These are phyloP conservation scores for Salinomyces thailandicus DNA, from an alignment of 2,329 filamentous ascomycete species.

Conservation along the genomic window DNA sequence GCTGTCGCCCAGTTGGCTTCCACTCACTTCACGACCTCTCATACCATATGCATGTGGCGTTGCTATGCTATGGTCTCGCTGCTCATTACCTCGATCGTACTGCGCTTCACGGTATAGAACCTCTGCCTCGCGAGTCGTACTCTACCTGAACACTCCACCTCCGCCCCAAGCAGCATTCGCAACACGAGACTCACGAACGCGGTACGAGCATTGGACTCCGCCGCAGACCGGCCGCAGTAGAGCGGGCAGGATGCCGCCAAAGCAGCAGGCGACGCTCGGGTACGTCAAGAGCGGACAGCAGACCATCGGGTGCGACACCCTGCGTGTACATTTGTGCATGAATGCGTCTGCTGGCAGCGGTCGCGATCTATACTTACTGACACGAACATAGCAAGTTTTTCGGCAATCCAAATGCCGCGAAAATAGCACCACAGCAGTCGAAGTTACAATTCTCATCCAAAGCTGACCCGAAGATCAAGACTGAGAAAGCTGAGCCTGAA, in stretches of 20 bases:
- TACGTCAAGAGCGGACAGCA: conserved; percentile 68
- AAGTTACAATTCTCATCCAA: conserved; percentile 60
- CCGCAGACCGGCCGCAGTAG: conserved; percentile 5
- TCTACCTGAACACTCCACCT: conserved; percentile 8
- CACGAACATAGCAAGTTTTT: conserved; percentile 82
- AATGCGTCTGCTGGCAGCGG: conserved; percentile 1
- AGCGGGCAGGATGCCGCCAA: conserved; percentile 38
- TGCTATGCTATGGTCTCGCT: conserved; percentile 15
- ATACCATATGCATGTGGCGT: too few relatives aligned
- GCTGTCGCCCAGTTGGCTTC: too few relatives aligned
- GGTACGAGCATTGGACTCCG: conserved; percentile 6
- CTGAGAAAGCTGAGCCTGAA: conserved; percentile 10
- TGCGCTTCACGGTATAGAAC: conserved; percentile 8
- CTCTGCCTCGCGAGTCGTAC: conserved; percentile 3
- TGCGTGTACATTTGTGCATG: neutral
- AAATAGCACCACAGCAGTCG: conserved; percentile 58
- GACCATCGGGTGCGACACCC: conserved; percentile 56
- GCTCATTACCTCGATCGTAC: conserved; percentile 9
- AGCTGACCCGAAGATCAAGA: conserved; percentile 10
- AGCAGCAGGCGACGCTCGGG: conserved; percentile 79
- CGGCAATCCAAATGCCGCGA: conserved; percentile 51
- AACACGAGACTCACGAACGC: conserved; percentile 7
- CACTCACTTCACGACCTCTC: too few relatives aligned
- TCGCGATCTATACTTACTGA: too few relatives aligned
- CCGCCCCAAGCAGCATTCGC: conserved; percentile 7